Conservation (phyloP, 2,329 filamentous ascomycete species). For the Talaromyces atroroseus region DNA sequence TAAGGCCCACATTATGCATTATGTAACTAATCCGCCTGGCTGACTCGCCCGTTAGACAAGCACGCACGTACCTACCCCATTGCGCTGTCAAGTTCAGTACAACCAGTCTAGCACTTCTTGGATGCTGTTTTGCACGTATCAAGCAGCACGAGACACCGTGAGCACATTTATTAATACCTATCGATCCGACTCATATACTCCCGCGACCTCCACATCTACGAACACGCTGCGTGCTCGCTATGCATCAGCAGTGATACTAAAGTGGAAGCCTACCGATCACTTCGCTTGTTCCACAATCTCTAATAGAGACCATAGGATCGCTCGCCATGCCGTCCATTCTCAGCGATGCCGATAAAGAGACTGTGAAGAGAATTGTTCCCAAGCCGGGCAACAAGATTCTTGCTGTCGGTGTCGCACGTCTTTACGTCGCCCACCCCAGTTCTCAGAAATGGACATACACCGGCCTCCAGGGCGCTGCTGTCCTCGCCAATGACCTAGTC, state of each 20-base stretch:
- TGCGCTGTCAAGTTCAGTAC: background rate
- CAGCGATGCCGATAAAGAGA: slow-evolving; percentile 91
- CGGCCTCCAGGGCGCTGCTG: slow-evolving; percentile 82
- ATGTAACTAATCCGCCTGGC: background rate
- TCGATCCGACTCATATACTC: background rate
- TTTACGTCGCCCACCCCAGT: slow-evolving; percentile 90
- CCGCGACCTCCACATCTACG: background rate
- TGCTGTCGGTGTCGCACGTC: slow-evolving; percentile 83
- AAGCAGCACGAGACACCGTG: background rate
- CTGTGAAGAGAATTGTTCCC: slow-evolving; percentile 87
- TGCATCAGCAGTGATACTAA: slow-evolving; percentile 10
- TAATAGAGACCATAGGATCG: background rate
- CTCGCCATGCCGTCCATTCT: slow-evolving; percentile 60
- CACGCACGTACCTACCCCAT: background rate
- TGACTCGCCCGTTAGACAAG: background rate
- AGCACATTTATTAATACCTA: background rate
- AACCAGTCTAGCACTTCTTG: background rate
- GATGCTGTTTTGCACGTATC: background rate
- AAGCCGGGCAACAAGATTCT: slow-evolving; percentile 97
- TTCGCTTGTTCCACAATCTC: background rate
- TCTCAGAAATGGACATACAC: slow-evolving; percentile 86
- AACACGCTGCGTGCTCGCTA: slow-evolving; percentile 2
- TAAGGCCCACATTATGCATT: background rate
- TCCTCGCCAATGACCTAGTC: slow-evolving; percentile 88
- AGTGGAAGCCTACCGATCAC: slow-evolving; percentile 10